phyloP scores from a whole-genome alignment of 2,329 filamentous ascomycete genomes.

The Alternaria longipes region DNA sequence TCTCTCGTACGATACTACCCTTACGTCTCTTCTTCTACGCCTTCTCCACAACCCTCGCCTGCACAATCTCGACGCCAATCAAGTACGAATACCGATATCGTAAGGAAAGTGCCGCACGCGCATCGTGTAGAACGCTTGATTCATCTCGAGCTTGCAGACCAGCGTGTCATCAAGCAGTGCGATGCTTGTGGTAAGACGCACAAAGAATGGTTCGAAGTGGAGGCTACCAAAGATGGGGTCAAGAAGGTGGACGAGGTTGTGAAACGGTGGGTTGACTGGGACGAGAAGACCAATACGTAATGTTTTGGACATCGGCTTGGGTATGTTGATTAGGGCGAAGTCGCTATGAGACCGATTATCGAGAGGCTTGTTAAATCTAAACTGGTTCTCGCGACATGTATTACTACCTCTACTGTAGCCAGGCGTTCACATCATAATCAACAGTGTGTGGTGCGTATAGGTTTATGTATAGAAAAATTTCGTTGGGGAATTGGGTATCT shows the following conservation, averaged over 20 bases:
- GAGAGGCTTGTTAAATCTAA: not conserved
- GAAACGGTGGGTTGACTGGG: conserved; percentile 87
- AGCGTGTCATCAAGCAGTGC: conserved; percentile 71
- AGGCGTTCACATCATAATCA: not conserved
- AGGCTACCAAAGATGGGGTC: conserved; percentile 75
- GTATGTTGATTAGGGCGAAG: not conserved
- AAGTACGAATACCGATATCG: conserved; percentile 33
- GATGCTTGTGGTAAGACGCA: conserved; percentile 83
- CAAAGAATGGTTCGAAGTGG: conserved; percentile 93
- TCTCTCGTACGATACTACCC: conserved; percentile 93
- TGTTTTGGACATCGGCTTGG: not conserved
- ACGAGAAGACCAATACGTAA: conserved; percentile 57
- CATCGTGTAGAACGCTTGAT: conserved; percentile 90
- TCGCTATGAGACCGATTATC: not conserved
- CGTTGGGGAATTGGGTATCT: conserved; percentile 43
- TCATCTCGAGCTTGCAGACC: conserved; percentile 81
- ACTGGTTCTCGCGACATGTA: not conserved
- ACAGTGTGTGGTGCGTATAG: not conserved
- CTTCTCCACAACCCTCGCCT: conserved; percentile 37
- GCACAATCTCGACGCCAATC: conserved; percentile 35
- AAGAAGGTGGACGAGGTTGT: conserved; percentile 76
- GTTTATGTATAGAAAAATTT: conserved; percentile 12
- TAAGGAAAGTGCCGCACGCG: conserved; percentile 81
- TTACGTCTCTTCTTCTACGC: conserved; percentile 62
- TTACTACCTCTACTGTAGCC: not conserved